Percentiles rank a stretch among this genome's conserved stretches.
phyloP scores from a whole-genome alignment of 495 filamentous ascomycete genomes.

The Podospora conica region DNA sequence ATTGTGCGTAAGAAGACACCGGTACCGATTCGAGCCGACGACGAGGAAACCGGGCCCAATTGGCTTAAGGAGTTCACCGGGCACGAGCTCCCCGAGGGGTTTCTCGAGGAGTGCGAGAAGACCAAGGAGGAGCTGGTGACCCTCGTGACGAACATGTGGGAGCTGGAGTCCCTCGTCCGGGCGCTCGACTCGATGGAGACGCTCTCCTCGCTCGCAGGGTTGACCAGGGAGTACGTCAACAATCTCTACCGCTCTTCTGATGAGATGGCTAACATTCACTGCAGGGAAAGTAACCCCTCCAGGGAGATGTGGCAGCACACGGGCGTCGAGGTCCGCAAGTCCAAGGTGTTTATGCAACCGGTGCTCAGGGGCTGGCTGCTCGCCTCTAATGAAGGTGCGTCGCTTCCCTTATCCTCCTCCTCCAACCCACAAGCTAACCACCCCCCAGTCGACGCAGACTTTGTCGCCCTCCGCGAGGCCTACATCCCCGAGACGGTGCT shows the following conservation, averaged over 20 bases:
- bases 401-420: neutral
- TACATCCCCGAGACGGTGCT: slow-evolving; percentile 80
- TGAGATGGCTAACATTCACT: slow-evolving; percentile 1
- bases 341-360: slow-evolving; percentile 41
- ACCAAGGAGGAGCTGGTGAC: slow-evolving; percentile 39
- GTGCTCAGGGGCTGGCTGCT: slow-evolving; percentile 42
- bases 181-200: slow-evolving; percentile 61
- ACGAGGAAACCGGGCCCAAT: slow-evolving; percentile 27
- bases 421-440: slow-evolving; percentile 1
- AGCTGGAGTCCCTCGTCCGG: slow-evolving; percentile 64
- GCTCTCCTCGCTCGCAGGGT: slow-evolving; percentile 38
- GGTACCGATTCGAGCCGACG: slow-evolving; percentile 11
- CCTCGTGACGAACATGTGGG: slow-evolving; percentile 58
- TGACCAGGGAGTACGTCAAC: slow-evolving; percentile 36
- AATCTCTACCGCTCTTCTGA: neutral
- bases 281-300: slow-evolving; percentile 23
- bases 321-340: slow-evolving; percentile 31
- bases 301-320: slow-evolving; percentile 42
- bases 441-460: slow-evolving; percentile 35
- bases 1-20: slow-evolving; percentile 35
- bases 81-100: slow-evolving; percentile 27
- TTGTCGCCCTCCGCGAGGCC: slow-evolving; percentile 53
- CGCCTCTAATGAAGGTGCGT: slow-evolving; percentile 31
- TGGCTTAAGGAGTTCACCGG: slow-evolving; percentile 39
- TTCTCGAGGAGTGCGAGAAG: slow-evolving; percentile 30